Evolutionary conservation across 2,329 filamentous ascomycete genomes (phyloP).

Genomic region (Calonectria pseudoturangicola): DNA sequence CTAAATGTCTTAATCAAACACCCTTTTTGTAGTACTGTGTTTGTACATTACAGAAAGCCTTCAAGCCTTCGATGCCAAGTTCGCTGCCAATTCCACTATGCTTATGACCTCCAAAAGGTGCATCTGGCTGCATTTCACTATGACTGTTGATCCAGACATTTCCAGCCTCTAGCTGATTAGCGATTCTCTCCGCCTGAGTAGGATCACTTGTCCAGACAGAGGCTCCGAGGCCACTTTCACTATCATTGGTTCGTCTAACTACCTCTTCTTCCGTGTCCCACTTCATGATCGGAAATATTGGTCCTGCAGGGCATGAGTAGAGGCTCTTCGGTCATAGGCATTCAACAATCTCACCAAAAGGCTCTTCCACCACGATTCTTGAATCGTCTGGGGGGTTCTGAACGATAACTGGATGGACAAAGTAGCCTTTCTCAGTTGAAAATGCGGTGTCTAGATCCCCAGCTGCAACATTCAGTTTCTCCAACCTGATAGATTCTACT

Average conservation of each 20-base stretch:
- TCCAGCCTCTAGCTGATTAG: slow-evolving; percentile 72
- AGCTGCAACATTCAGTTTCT: slow-evolving; percentile 63
- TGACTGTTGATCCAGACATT: slow-evolving; percentile 76
- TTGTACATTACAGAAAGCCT: slow-evolving; percentile 27
- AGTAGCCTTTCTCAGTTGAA: slow-evolving; percentile 66
- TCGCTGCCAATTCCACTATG: slow-evolving; percentile 66
- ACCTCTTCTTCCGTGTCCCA: slow-evolving; percentile 79
- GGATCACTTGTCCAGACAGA: slow-evolving; percentile 74
- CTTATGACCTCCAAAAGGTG: slow-evolving; percentile 66
- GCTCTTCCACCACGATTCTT: slow-evolving; percentile 73
- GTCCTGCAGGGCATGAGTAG: slow-evolving; percentile 52
- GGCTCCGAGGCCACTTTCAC: slow-evolving; percentile 71
- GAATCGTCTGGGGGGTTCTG: slow-evolving; percentile 75
- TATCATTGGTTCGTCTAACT: slow-evolving; percentile 72
- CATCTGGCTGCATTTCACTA: slow-evolving; percentile 64
- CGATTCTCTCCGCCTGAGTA: slow-evolving; percentile 69
- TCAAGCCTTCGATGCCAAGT: slow-evolving; percentile 62
- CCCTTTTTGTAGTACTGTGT: background rate
- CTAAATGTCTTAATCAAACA: too few species aligned
- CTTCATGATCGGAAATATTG: slow-evolving; percentile 77
- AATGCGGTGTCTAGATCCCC: slow-evolving; percentile 45
- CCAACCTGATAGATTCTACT: slow-evolving; percentile 71
- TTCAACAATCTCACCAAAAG: slow-evolving; percentile 58
- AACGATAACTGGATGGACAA: slow-evolving; percentile 75
- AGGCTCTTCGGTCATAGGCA: background rate